Percentiles rank a stretch among this genome's conserved stretches.
Conservation (phyloP, 495 filamentous ascomycete species). For the Cercophora sp. region DNA sequence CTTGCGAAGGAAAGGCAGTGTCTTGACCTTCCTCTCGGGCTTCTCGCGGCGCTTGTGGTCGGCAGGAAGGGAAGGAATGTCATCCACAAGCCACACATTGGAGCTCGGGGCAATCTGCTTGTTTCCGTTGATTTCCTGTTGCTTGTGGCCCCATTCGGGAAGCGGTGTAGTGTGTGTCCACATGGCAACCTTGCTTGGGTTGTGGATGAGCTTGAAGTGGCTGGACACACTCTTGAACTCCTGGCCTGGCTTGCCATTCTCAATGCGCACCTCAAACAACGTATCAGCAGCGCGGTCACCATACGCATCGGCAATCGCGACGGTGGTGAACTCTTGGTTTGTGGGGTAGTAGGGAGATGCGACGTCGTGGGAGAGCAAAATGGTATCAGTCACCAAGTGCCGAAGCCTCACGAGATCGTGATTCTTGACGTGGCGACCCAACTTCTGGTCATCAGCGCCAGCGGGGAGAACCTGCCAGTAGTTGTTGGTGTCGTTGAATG, state of each 20-base stretch:
- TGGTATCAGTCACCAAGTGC: conserved; percentile 81
- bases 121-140: conserved; percentile 99
- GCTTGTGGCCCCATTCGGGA: conserved; percentile 93
- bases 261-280: conserved; percentile 87
- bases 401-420: conserved; percentile 84
- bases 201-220: conserved; percentile 92
- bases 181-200: conserved; percentile 93
- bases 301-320: conserved; percentile 65
- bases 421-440: conserved; percentile 67
- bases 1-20: conserved; percentile 83
- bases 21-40: conserved; percentile 72
- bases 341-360: conserved; percentile 97
- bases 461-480: conserved; percentile 89
- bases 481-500: conserved; percentile 98
- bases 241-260: conserved; percentile 75
- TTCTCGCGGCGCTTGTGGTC: conserved; percentile 66
- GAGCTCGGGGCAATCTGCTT: conserved; percentile 88
- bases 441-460: conserved; percentile 48
- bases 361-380: conserved; percentile 92
- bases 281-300: conserved; percentile 84
- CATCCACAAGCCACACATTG: conserved; percentile 92
- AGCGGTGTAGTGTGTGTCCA: conserved; percentile 94
- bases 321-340: conserved; percentile 96
- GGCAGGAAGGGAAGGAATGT: conserved; percentile 71
- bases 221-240: conserved; percentile 85